Percentiles rank a stretch among this genome's conserved stretches.
phyloP scores from a whole-genome alignment of 1,284 basidiomycete species.

The Sanghuangporus weigelae region DNA sequence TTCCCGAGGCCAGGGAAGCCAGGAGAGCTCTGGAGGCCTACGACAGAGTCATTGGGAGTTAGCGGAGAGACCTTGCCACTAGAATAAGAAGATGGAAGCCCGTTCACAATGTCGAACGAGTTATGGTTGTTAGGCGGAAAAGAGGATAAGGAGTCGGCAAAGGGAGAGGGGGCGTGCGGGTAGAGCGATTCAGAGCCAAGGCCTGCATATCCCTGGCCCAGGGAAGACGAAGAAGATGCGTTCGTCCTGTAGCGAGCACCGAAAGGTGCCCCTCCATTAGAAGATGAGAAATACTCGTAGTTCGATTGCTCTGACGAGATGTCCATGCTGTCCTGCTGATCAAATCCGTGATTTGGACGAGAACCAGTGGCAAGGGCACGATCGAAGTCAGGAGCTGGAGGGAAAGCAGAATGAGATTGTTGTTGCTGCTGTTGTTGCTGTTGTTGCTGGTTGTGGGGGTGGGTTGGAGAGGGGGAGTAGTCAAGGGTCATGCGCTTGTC shows the following conservation, averaged over 20 bases:
- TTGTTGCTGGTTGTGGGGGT: constrained; percentile 36
- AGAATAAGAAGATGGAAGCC: constrained; percentile 54
- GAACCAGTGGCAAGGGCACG: constrained; percentile 34
- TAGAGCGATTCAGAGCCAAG: constrained; percentile 54
- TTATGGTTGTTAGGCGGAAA: constrained; percentile 43
- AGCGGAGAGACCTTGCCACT: constrained; percentile 71
- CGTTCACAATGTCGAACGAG: constrained; percentile 60
- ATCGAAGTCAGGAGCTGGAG: constrained; percentile 17
- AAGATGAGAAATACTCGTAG: constrained; percentile 57
- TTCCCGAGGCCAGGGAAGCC: constrained; percentile 42
- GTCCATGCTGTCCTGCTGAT: constrained; percentile 41
- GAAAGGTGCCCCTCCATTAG: constrained; percentile 37
- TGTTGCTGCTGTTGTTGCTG: constrained; percentile 6
- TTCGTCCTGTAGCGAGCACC: constrained; percentile 58
- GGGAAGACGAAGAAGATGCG: constrained; percentile 60
- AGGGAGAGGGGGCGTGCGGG: constrained; percentile 45
- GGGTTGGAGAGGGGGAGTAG: constrained; percentile 33
- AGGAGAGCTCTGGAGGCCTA: constrained; percentile 48
- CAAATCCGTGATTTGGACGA: constrained; percentile 30
- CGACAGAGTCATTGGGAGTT: constrained; percentile 56
- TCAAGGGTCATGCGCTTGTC: constrained; percentile 51
- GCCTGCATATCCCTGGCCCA: constrained; percentile 42
- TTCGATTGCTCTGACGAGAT: constrained; percentile 40
- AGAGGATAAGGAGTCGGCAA: constrained; percentile 51
- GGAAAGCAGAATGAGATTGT: constrained; percentile 12